phyloP scores from a whole-genome alignment of 768 basidiomycete genomes.

The Crassisporium funariophilum region DNA sequence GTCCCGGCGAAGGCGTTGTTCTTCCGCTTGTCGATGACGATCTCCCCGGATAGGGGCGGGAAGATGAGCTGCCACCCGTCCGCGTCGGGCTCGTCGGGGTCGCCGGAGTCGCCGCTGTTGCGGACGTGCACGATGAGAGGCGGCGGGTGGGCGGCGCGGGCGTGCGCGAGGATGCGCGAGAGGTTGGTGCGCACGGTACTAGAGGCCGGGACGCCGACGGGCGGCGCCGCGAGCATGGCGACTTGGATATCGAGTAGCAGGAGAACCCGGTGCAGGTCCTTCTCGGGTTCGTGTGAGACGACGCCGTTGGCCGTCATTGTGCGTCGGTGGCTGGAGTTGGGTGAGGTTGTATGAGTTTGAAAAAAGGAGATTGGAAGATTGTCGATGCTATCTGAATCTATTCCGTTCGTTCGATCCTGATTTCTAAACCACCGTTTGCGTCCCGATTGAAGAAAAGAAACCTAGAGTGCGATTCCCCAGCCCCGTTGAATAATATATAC shows the following conservation, averaged over 20 bases:
- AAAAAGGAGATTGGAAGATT: too few species aligned
- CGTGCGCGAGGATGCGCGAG: conserved; percentile 46
- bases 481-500: too few species aligned
- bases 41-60: conserved; percentile 50
- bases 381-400: too few species aligned
- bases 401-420: too few species aligned
- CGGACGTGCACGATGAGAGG: conserved; percentile 70
- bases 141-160: conserved; percentile 47
- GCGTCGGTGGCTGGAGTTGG: too few species aligned
- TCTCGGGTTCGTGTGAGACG: too few species aligned
- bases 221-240: conserved; percentile 48
- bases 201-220: conserved; percentile 53
- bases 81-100: conserved; percentile 57
- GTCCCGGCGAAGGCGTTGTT: conserved; percentile 74
- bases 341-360: too few species aligned
- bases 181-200: conserved; percentile 48
- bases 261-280: conserved; percentile 55
- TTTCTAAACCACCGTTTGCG: too few species aligned
- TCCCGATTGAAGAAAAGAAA: too few species aligned
- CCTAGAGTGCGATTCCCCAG: too few species aligned
- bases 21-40: conserved; percentile 65
- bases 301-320: too few species aligned
- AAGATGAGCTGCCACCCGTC: conserved; percentile 66
- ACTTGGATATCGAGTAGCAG: conserved; percentile 62
- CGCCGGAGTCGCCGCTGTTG: conserved; percentile 62